A percentile compares a stretch with the other conserved stretches of the same genome.
phyloP scores from a whole-genome alignment of 805 yeast genomes.

The Candida orba region DNA sequence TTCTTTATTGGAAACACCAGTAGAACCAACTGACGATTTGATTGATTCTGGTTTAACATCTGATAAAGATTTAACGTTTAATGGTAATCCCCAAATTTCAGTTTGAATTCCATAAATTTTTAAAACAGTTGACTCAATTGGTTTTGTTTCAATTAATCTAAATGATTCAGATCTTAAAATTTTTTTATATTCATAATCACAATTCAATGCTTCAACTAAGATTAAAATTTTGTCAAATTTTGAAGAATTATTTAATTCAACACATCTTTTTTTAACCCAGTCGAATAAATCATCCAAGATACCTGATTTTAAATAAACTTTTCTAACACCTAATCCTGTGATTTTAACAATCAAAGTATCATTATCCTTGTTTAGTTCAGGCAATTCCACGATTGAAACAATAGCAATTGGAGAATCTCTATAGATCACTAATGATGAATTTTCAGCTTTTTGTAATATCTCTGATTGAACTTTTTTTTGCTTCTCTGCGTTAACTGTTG shows the following conservation, averaged over 20 bases:
- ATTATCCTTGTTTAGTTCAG: slow-evolving; percentile 32
- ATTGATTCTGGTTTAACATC: slow-evolving; percentile 10
- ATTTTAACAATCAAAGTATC: slow-evolving; percentile 44
- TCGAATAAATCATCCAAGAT: slow-evolving; percentile 55
- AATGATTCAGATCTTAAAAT: slow-evolving; percentile 39
- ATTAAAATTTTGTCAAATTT: slow-evolving; percentile 30
- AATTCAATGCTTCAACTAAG: slow-evolving; percentile 43
- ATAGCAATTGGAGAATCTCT: slow-evolving; percentile 70
- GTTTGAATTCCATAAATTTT: slow-evolving; percentile 13
- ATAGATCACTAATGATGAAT: slow-evolving; percentile 52
- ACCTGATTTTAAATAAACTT: slow-evolving; percentile 59
- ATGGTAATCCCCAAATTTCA: slow-evolving; percentile 21
- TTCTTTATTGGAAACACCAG: slow-evolving; percentile 13
- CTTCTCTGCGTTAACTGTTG: slow-evolving; percentile 23
- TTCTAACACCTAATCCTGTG: slow-evolving; percentile 55
- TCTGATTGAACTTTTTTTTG: slow-evolving; percentile 15
- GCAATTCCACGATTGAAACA: slow-evolving; percentile 36
- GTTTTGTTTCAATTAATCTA: slow-evolving; percentile 24
- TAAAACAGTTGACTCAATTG: slow-evolving; percentile 10
- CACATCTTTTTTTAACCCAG: slow-evolving; percentile 48
- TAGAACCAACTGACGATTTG: slow-evolving; percentile 14
- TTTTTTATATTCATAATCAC: slow-evolving; percentile 36
- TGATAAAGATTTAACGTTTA: slow-evolving; percentile 11
- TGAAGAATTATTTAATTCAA: slow-evolving; percentile 27
- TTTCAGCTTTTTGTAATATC: slow-evolving; percentile 33